Evolutionary conservation across 2,329 filamentous ascomycete species (phyloP), one percentile per base, ranked within the genome.

Genomic region (Macrophomina tecta): DNA sequence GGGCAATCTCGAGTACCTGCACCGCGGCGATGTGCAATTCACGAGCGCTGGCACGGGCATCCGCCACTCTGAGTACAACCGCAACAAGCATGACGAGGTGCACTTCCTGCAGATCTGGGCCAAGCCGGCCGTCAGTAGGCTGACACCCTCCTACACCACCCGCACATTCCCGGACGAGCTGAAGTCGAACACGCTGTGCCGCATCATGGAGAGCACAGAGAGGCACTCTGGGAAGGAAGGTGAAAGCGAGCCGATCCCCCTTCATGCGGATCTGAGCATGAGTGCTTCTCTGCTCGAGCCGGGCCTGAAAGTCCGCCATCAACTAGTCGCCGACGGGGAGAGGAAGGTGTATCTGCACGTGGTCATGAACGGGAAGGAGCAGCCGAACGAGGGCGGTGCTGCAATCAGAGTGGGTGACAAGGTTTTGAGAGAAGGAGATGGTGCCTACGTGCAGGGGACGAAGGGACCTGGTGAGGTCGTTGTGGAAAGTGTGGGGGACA

Each of bases 41-140:
- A 97, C 93, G 9, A 93, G 90, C 14, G 93, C 91, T n/a, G 93
- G 93, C 65, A 93, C 88, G 5, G 87, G 87, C 5, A 89, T 97
- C 73, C 87, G 92, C 1, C 92, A 97, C 78, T 91, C 88, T 7
- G 93, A 97, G 80, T 88, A 90, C 80, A 95, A 94, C 78, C 89
- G 95, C 79, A 89, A 92, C 76, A 77, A 81, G 64, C 80, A 85
- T 14, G 87, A 91, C 52, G 87, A 90, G 30, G 90, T 92, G 12
- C 92, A 96, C 76, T 96, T 96, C 75, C 81, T 97, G 40, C 93
- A 97, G 79, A 96, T 97, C 72, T 97, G 92, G 93, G 92, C 90
- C 1, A 82, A 92, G 60, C 92, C 92, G 0, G 94, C 92, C 86
- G 89, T 88, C 77, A 81, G 84, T 28, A 90, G 91, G 0, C 83